Evolutionary conservation across 805 yeast species (phyloP), one percentile per base, ranked within the genome.

Genomic region (Tetrapisispora iriomotensis): DNA sequence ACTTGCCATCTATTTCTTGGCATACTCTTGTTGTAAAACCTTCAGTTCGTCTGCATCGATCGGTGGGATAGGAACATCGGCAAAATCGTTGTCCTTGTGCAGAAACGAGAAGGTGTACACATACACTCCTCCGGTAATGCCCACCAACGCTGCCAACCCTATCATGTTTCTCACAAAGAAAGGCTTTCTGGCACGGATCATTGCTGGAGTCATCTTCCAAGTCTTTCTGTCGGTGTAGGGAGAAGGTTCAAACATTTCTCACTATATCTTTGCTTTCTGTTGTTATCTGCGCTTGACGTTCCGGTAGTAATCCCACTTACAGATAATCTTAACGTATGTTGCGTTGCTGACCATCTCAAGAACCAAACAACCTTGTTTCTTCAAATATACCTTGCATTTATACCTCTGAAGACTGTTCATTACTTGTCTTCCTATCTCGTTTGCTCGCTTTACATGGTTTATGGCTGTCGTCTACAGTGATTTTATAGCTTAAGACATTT

Each of bases 21-120:
- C 82, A 54, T 81, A 83, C 58, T 85, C 94, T 54, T 72, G 68
- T 61, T 74, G 78, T 65, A 88, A 71, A 59, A 75, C 69, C 37
- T 72, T 74, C 54, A 90, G 68, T 56, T 86, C 92, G 39, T 71
- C 78, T 44, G 82, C 92, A 29, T 80, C 72, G 43, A 90, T 71
- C 15, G 97, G 96, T 35, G 98, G 98, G 48, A 90, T 78, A 29
- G 96, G 96, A 49, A 90, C 85, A 58, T 88, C 96, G 34, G 71
- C 76, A 58, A 90, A 86, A 47, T 90, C 95, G 37, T 56, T 60
- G 56, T 87, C 96, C 53, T 69, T 69, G 47, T 75, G 76, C 50
- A 83, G 66, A 53, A 75, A 71, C 47, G 73, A 65, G 70, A 75
- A 79, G 0, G 94, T 80, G 63, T 77, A 67, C 50, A 61, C 32